phyloP scores from a whole-genome alignment of 2,329 filamentous ascomycete genomes.

The Zelopaecilomyces penicillatus region DNA sequence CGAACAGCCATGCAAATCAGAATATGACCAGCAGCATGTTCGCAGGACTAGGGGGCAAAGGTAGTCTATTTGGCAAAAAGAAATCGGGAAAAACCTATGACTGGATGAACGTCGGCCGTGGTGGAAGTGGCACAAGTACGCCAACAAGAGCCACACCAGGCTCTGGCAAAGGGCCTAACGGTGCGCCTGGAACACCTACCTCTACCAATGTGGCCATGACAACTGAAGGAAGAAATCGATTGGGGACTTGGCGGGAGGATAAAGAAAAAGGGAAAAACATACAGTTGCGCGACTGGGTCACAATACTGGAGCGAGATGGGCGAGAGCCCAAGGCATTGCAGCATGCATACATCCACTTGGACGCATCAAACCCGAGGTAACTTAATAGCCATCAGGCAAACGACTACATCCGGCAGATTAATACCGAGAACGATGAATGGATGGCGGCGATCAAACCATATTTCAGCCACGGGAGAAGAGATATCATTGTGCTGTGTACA shows the following conservation, averaged over 20 bases:
- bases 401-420: neutral
- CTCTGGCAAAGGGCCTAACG: constrained; percentile 24
- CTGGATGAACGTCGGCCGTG: constrained; percentile 56
- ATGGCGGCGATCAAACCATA: neutral
- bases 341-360: constrained; percentile 44
- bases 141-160: constrained; percentile 31
- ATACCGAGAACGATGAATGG: constrained; percentile 4
- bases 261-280: constrained; percentile 68
- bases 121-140: constrained; percentile 46
- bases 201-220: constrained; percentile 37
- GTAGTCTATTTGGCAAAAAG: constrained; percentile 48
- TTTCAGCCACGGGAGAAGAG: constrained; percentile 12
- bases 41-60: constrained; percentile 53
- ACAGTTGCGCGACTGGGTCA: constrained; percentile 75
- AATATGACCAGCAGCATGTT: constrained; percentile 77
- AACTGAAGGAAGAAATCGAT: constrained; percentile 50
- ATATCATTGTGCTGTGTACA: constrained; percentile 23
- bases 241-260: constrained; percentile 73
- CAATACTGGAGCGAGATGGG: constrained; percentile 71
- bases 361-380: constrained; percentile 38
- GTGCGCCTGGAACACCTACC: constrained; percentile 22
- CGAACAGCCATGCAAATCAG: constrained; percentile 69
- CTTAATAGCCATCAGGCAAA: neutral
- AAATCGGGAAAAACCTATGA: constrained; percentile 60
- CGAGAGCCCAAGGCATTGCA: constrained; percentile 56